These are phyloP conservation scores for Trichoderma oligosporum DNA, from an alignment of 2,329 filamentous ascomycete species.

Conservation along the genomic window DNA sequence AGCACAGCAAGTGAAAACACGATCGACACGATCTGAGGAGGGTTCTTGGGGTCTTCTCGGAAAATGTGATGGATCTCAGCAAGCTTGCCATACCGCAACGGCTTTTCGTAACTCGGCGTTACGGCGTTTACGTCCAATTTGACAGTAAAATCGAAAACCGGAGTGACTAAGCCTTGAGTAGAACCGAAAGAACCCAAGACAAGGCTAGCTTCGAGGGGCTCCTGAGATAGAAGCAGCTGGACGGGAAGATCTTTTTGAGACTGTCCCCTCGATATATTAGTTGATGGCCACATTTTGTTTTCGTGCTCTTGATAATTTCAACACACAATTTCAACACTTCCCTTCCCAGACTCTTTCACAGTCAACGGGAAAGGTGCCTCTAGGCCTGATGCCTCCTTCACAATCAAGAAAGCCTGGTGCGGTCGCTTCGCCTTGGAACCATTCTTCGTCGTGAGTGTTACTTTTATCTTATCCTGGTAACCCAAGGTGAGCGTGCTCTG, in stretches of 20 bases:
- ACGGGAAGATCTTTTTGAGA: constrained; percentile 82
- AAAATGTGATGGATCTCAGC: constrained; percentile 90
- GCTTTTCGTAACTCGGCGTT: constrained; percentile 57
- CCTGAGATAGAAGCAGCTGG: constrained; percentile 67
- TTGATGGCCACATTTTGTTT: background rate
- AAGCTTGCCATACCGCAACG: constrained; percentile 78
- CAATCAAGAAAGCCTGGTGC: constrained; percentile 87
- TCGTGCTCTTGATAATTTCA: background rate
- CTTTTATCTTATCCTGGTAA: constrained; percentile 69
- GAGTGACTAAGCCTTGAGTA: constrained; percentile 61
- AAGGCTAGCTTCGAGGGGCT: constrained; percentile 73
- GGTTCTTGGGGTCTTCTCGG: constrained; percentile 72
- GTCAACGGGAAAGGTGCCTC: constrained; percentile 83
- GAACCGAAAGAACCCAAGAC: constrained; percentile 84
- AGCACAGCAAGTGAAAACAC: constrained; percentile 71
- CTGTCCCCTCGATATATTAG: constrained; percentile 49
- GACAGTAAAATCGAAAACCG: constrained; percentile 70
- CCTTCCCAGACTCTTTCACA: constrained; percentile 85
- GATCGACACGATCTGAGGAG: constrained; percentile 73
- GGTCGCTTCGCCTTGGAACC: constrained; percentile 74
- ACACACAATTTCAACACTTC: constrained; percentile 76
- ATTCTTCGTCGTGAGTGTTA: constrained; percentile 77
- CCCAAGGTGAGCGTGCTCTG: constrained; percentile 62
- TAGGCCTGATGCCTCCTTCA: constrained; percentile 74
- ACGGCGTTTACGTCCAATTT: constrained; percentile 59